Evolutionary conservation across 2,329 filamentous ascomycete genomes (phyloP), one percentile per base, ranked within the genome.

Genomic region (Coccinonectria pachysandricola): DNA sequence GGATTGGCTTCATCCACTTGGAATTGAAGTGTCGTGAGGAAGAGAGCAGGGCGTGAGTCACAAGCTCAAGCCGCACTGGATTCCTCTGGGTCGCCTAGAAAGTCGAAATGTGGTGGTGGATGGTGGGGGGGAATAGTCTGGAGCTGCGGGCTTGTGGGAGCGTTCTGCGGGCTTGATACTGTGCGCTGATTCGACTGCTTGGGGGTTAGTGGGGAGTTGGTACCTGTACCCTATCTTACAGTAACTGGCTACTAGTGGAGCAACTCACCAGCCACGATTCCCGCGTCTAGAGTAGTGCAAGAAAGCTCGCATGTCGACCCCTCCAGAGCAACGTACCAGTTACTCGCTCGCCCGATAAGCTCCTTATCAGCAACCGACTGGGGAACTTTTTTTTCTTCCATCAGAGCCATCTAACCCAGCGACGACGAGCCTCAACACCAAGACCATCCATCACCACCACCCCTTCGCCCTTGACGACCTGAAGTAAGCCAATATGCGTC

Each of bases 401-500:
- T 7, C 17, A n/a, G n/a, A n/a, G n/a, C n/a, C n/a, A n/a, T n/a
- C n/a, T n/a, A n/a, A n/a, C n/a, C n/a, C n/a, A n/a, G n/a, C n/a
- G n/a, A n/a, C n/a, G n/a, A n/a, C n/a, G n/a, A n/a, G n/a, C n/a
- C n/a, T n/a, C n/a, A n/a, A n/a, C n/a, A n/a, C n/a, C n/a, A n/a
- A n/a, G n/a, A n/a, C n/a, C n/a, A n/a, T n/a, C n/a, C n/a, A n/a
- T n/a, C n/a, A n/a, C n/a, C n/a, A n/a, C n/a, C n/a, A n/a, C n/a
- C n/a, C n/a, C n/a, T n/a, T n/a, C n/a, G n/a, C n/a, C n/a, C n/a
- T n/a, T n/a, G n/a, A n/a, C n/a, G n/a, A n/a, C n/a, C n/a, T n/a
- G n/a, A n/a, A n/a, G n/a, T n/a, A n/a, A 20, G 25, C 28, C 43
- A 71, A 46, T 23, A 92, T 93, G 84, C 74, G 85, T 30, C 73